Evolutionary conservation across 2,329 filamentous ascomycete genomes (phyloP), one percentile per base, ranked within the genome.

Genomic region (Colletotrichum siamense): DNA sequence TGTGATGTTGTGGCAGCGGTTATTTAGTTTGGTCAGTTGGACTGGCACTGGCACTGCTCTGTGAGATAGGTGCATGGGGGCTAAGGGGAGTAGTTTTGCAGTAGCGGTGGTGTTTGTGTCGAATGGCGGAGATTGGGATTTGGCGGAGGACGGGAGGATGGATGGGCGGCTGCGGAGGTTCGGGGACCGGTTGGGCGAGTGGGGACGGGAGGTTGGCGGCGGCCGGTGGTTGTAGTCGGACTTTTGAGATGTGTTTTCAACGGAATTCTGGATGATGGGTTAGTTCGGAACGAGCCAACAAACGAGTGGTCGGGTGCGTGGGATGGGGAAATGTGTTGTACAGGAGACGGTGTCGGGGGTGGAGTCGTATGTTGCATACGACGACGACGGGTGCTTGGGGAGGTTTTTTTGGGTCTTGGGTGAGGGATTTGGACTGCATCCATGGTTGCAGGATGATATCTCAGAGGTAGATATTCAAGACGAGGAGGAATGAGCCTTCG

Each of bases 401-500:
- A 44, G 5, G 39, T n/a, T n/a, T n/a, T 44, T n/a, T 44, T 18
- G 9, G 39, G 9, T 6, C 39, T 49, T 49, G 39, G 39, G 18
- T 49, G 18, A 49, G 39, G 39, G 9, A n/a, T n/a, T 49, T n/a
- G 18, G 39, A 44, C 3, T 6, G 3, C 3, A 49, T 49, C 5
- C 5, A 7, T 6, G 18, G 39, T 4, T 49, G 39, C 39, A 6
- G 18, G 3, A 7, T 49, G 39, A 1, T 49, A n/a, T 12, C 10
- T 10, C 39, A 49, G 18, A n/a, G 18, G 9, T 0, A 6, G 18
- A 12, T 49, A 2, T 12, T n/a, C 39, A n/a, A 4, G 18, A 12
- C 18, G 18, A 49, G 39, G 0, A 2, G 39, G 9, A n/a, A 1
- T 49, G 39, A 4, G 39, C 39, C 0, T n/a, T 49, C 0, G 4